Conservation (phyloP, 306 rosid species). For the Cucurbita pepo region DNA sequence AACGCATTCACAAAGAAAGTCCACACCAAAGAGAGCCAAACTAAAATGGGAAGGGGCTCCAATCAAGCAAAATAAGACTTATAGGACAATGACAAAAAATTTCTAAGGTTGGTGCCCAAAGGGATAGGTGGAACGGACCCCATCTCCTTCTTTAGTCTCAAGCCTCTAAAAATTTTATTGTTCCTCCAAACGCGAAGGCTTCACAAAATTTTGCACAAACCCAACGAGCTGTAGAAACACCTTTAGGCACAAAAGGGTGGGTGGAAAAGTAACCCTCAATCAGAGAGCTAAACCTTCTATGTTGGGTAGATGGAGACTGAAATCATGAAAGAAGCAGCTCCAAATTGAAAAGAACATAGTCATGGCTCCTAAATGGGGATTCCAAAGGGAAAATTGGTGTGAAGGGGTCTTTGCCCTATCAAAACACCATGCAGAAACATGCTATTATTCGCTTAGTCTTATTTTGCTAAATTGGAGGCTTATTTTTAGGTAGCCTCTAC, state of each 20-base stretch:
- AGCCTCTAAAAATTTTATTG: not conserved
- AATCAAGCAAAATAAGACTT: not conserved
- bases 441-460: too few relatives aligned
- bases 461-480: too few relatives aligned
- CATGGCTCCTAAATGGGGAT: not conserved
- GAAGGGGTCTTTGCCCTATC: not conserved
- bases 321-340: not conserved
- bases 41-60: not conserved
- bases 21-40: not conserved
- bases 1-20: not conserved
- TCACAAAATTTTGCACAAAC: not conserved
- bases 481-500: too few relatives aligned
- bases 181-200: not conserved
- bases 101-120: not conserved
- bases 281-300: not conserved
- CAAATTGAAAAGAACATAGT: not conserved
- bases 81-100: not conserved
- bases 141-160: not conserved
- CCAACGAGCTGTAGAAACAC: not conserved
- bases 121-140: not conserved
- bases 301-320: not conserved
- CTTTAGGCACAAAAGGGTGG: not conserved
- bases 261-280: not conserved
- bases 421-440: not conserved
- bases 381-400: not conserved